Evolutionary conservation across 176 grass and related monocot genomes (phyloP).

Genomic region (Phoenix dactylifera): DNA sequence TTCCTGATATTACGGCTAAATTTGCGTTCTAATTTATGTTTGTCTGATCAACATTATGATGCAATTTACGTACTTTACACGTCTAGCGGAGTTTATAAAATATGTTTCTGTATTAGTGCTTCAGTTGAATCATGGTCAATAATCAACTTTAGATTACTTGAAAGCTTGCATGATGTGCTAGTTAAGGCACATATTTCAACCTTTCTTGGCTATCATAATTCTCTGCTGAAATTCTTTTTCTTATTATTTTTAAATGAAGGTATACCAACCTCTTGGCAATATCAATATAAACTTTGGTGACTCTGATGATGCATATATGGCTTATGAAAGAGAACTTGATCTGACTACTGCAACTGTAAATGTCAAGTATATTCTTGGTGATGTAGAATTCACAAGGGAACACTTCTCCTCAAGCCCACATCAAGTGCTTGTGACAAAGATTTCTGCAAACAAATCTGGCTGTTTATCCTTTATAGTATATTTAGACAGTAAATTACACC

Average conservation of each 20-base stretch:
- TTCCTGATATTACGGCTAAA: too few relatives aligned
- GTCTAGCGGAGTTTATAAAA: too few relatives aligned
- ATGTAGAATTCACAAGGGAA: constrained; percentile 55
- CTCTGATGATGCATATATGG: constrained; percentile 24
- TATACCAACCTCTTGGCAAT: constrained; percentile 76
- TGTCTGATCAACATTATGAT: too few relatives aligned
- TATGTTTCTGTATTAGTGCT: too few relatives aligned
- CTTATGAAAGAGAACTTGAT: constrained; percentile 73
- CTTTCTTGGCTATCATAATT: not conserved
- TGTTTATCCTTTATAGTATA: constrained; percentile 49
- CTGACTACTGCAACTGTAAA: constrained; percentile 47
- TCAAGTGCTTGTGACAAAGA: constrained; percentile 56
- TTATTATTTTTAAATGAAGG: constrained; percentile 34
- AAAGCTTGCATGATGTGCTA: too few relatives aligned
- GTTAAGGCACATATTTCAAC: too few relatives aligned
- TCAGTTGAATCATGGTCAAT: too few relatives aligned
- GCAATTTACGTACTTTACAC: too few relatives aligned
- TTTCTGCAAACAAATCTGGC: constrained; percentile 53
- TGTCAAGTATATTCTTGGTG: constrained; percentile 53
- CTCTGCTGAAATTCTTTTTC: constrained; percentile 3
- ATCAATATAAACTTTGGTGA: constrained; percentile 57
- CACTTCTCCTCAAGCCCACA: constrained; percentile 74
- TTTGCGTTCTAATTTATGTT: too few relatives aligned
- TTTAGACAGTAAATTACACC: constrained; percentile 41
- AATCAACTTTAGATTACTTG: too few relatives aligned